Base-by-base conservation (phyloP, 345 rosid species). In the Aegle marmelos region DNA sequence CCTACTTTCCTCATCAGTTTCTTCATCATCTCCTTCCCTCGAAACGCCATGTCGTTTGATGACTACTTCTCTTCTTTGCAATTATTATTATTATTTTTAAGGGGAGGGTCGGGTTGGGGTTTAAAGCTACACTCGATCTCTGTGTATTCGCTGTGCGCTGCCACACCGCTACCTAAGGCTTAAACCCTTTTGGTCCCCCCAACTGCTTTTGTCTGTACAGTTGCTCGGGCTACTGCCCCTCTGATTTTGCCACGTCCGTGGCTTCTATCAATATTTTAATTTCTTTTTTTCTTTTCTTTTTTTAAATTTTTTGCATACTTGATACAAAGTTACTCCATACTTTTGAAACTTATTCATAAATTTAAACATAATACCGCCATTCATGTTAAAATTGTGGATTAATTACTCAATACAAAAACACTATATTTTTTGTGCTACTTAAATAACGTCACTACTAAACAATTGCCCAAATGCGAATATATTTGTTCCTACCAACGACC, bases 21-120 rank as follows among this genome's bases (percentile, higher is more conserved):
- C 86, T 93, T 93, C 97, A 93, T 90, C 92, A 91, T 90, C 86
- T 90, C 93, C 80, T 74, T 93, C 85, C 97, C 97, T 86, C 95
- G 82, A 45, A 91, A 94, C 74, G 95, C 93, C 98, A 94, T 94
- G 31, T 67, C 34, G 57, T 17, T 31, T 37, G 17, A 53, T 17
- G 57, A 16, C 14, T 45, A 4, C 2, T 45, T 65, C 50, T 17
- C 50, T 39, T 16, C 30, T 25, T 24, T 16, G 17, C 75, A 1
- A 19, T 13, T 31, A 31, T 31, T 31, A 31, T 31, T 31, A 31
- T 31, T 31, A 31, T 31, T 31, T 1, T 31, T 31, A 31, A n/a
- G n/a, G n/a, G n/a, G n/a, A n/a, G n/a, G n/a, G n/a, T n/a, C n/a
- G n/a, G n/a, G n/a, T n/a, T n/a, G n/a, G n/a, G n/a, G n/a, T n/a